Percentiles rank a stretch among this genome's conserved stretches.
Conservation (phyloP, 805 yeast genomes). For the Yarrowia sp. region DNA sequence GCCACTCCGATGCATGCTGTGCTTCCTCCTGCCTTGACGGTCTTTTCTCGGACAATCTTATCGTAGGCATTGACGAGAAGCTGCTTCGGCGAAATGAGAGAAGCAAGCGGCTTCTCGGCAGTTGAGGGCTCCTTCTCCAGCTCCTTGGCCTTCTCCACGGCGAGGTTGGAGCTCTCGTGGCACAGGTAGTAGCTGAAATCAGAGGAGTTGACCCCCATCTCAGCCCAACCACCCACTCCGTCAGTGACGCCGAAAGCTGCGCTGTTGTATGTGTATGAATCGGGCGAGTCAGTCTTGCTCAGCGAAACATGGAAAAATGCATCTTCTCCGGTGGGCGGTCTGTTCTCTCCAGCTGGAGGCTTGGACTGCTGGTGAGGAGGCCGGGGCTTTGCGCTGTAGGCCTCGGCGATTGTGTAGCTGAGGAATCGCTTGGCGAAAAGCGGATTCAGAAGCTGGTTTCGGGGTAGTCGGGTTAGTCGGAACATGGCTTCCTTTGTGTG, state of each 20-base stretch:
- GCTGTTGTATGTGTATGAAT: constrained; percentile 7
- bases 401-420: constrained; percentile 25
- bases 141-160: constrained; percentile 36
- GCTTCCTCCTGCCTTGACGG: constrained; percentile 86
- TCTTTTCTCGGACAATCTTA: constrained; percentile 49
- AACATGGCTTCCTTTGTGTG: background rate
- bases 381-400: constrained; percentile 24
- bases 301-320: constrained; percentile 20
- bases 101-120: constrained; percentile 6
- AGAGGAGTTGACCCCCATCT: constrained; percentile 83
- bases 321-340: constrained; percentile 23
- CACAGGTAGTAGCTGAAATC: constrained; percentile 83
- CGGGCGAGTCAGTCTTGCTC: constrained; percentile 6
- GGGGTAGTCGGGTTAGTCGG: constrained; percentile 6
- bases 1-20: constrained; percentile 83
- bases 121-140: background rate
- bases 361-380: constrained; percentile 20
- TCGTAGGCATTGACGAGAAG: constrained; percentile 57
- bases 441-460: background rate
- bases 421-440: background rate
- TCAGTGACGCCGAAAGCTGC: constrained; percentile 51
- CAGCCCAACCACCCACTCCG: constrained; percentile 98
- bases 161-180: constrained; percentile 45
- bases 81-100: constrained; percentile 41
- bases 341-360: constrained; percentile 10